Evolutionary conservation across 371 early-diverging fungal species (phyloP).

Genomic region (Choanephora cucurbitarum): DNA sequence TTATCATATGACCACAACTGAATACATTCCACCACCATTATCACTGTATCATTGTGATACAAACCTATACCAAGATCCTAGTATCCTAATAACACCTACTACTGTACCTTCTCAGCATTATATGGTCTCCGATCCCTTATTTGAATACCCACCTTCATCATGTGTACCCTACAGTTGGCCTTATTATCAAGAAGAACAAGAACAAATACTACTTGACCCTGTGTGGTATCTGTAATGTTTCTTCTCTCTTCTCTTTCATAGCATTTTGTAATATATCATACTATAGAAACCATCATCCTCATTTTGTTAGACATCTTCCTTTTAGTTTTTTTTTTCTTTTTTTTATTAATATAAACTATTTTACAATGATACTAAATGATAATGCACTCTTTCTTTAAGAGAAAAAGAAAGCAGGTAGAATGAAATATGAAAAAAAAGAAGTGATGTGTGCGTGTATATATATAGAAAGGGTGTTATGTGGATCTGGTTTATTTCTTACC

Average conservation of each 20-base stretch:
- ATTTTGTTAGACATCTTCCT: too few species aligned
- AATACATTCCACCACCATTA: background rate
- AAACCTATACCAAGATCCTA: background rate
- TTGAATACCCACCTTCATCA: background rate
- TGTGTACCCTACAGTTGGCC: background rate
- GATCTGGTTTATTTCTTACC: constrained; percentile 1
- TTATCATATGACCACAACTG: background rate
- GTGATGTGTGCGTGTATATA: background rate
- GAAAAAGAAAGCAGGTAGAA: too few species aligned
- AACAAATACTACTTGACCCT: constrained; percentile 5
- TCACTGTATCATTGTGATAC: background rate
- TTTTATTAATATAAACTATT: too few species aligned
- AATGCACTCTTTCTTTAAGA: too few species aligned
- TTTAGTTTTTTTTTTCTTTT: too few species aligned
- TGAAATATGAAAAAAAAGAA: too few species aligned
- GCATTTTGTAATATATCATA: too few species aligned
- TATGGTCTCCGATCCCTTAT: background rate
- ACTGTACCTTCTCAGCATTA: background rate
- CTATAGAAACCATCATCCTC: too few species aligned
- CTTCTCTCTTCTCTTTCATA: too few species aligned
- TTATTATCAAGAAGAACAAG: constrained; percentile 6
- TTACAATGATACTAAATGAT: too few species aligned
- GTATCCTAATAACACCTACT: background rate
- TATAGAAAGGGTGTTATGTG: background rate
- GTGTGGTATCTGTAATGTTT: constrained; percentile 5